Conservation (phyloP, 768 basidiomycete genomes). For the Kondoa malvinella region DNA sequence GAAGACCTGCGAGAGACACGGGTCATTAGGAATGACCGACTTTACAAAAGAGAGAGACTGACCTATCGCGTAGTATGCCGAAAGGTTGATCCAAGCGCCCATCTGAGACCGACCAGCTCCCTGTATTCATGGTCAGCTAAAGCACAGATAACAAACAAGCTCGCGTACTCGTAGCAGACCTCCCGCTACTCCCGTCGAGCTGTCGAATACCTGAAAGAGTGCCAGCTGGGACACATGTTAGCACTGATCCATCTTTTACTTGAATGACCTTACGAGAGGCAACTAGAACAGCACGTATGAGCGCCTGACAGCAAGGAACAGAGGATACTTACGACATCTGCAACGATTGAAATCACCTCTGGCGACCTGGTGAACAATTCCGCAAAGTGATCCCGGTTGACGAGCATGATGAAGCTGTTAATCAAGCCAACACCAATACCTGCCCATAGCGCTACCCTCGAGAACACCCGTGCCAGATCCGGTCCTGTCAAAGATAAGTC, state of each 20-base stretch:
- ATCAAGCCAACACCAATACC: conserved; percentile 49
- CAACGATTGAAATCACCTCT: conserved; percentile 48
- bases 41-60: not conserved
- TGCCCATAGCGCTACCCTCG: conserved; percentile 23
- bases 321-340: conserved; percentile 46
- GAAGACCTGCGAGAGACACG: no score
- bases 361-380: conserved; percentile 54
- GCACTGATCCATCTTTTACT: not conserved
- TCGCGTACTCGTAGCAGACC: not conserved
- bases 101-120: not conserved
- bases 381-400: conserved; percentile 44
- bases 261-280: no score
- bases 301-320: not conserved
- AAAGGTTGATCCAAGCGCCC: conserved; percentile 2
- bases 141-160: not conserved
- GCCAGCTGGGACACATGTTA: not conserved
- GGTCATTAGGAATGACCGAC: not conserved
- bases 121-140: not conserved
- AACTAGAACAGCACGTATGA: no score
- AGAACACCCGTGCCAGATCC: not conserved
- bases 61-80: conserved; percentile 3
- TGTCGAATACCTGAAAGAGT: conserved; percentile 5
- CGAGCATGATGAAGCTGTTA: conserved; percentile 49
- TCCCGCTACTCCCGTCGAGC: not conserved
- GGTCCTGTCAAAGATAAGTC: not conserved